phyloP scores from a whole-genome alignment of 2,329 filamentous ascomycete species.

The Pseudogymnoascus sp. region DNA sequence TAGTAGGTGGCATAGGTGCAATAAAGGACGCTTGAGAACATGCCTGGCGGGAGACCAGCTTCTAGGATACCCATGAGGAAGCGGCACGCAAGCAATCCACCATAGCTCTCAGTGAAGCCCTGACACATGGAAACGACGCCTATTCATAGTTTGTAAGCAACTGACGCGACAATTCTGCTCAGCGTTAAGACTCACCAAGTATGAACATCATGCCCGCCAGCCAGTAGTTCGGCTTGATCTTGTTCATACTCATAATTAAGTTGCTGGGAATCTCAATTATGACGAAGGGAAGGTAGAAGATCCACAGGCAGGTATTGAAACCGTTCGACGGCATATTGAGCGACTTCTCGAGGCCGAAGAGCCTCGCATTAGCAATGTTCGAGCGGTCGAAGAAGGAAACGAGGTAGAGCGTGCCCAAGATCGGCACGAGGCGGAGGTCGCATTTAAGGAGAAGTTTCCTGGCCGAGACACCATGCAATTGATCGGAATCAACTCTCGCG shows the following conservation, averaged over 20 bases:
- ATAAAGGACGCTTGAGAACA: slow-evolving; percentile 20
- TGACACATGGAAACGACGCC: slow-evolving; percentile 37
- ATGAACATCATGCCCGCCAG: slow-evolving; percentile 36
- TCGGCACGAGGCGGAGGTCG: slow-evolving; percentile 36
- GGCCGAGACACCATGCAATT: slow-evolving; percentile 37
- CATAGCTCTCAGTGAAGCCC: slow-evolving; percentile 34
- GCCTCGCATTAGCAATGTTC: slow-evolving; percentile 41
- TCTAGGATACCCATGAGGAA: slow-evolving; percentile 23
- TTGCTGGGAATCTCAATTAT: slow-evolving; percentile 40
- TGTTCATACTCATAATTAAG: slow-evolving; percentile 34
- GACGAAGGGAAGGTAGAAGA: slow-evolving; percentile 40
- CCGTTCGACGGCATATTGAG: slow-evolving; percentile 34
- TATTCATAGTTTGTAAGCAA: slow-evolving; percentile 19
- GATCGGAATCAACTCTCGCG: slow-evolving; percentile 18
- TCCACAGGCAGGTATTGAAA: slow-evolving; percentile 36
- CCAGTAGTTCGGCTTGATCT: slow-evolving; percentile 32
- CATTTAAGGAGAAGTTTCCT: slow-evolving; percentile 12
- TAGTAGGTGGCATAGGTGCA: slow-evolving; percentile 22
- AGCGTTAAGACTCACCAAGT: slow-evolving; percentile 29
- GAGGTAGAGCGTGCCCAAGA: slow-evolving; percentile 52
- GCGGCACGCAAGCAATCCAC: slow-evolving; percentile 25
- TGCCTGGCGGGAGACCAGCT: slow-evolving; percentile 25
- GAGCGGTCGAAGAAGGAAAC: slow-evolving; percentile 44
- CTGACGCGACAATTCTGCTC: slow-evolving; percentile 3
- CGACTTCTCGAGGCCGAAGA: slow-evolving; percentile 31